Base-by-base conservation (phyloP, 176 grass and related monocot species). In the Paspalum vaginatum region DNA sequence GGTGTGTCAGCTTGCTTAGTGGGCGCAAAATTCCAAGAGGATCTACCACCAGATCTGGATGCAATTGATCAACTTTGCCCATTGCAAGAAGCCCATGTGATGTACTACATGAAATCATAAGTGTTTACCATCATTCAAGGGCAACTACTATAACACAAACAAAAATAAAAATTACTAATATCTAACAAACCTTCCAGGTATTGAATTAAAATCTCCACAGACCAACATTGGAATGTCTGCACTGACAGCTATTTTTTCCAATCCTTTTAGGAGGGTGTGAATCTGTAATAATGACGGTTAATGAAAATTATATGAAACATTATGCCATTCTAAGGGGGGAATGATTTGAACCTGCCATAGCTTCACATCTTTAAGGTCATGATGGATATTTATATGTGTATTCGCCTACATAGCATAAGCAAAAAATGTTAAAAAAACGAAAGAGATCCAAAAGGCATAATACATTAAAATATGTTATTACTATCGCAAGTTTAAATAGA, bases 161-260 rank as follows among this genome's bases (percentile, higher is more conserved):
- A 72, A 61, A 73, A 47, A 79, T 2, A 67, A 59, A 22, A 54
- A 9, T 10, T 57, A 58, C 63, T 47, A 21, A 50, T 48, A 84
- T 66, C 39, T 55, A 74, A 79, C 74, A 67, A 76, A 81, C 94
- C 94, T 97, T 93, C 91, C 94, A 72, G 94, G 94, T 22, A 75
- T 77, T 22, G 94, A 89, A 81, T 93, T 93, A 54, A 97, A 93
- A 97, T 97, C 94, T 67, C 94, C 94, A 87, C 94, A 97, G 11
- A 97, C 94, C 88, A 97, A 75, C 88, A 97, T 97, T 68, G 94
- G 91, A 87, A 97, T 97, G 55, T 97, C 91, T 37, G 94, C 94
- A 89, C 94, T 97, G 45, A 89, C 81, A 32, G 94, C 94, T 83
- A 97, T 97, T 83, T 97, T 97, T 65, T 97, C 94, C 73, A 97